Conservation (phyloP, 805 yeast genomes). For the Yarrowia divulgata region DNA sequence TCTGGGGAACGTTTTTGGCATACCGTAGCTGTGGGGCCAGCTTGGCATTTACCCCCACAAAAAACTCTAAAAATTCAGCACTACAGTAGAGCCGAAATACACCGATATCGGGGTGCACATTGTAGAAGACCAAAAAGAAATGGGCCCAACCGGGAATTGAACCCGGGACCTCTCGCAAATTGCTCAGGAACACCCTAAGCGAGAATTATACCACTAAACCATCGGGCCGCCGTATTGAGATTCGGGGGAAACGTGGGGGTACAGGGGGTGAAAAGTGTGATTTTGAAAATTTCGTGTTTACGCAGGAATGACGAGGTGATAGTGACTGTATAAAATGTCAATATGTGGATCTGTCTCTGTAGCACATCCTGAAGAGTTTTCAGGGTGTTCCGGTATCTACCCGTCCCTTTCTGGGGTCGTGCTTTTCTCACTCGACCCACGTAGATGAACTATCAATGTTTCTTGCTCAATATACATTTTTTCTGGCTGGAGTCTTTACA, state of each 20-base stretch:
- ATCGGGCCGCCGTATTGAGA: slow-evolving; percentile 9
- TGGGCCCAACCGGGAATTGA: slow-evolving; percentile 32
- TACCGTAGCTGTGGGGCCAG: no score
- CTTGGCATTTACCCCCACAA: no score
- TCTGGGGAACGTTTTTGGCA: no score
- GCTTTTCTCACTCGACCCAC: no score
- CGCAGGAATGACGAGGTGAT: background rate
- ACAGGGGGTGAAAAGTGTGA: background rate
- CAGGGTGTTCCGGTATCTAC: no score
- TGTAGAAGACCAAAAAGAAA: background rate
- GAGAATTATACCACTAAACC: slow-evolving; percentile 35
- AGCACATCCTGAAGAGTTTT: no score
- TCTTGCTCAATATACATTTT: no score
- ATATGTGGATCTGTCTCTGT: no score
- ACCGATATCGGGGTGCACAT: background rate
- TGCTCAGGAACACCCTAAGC: slow-evolving; percentile 36
- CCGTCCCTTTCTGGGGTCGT: no score
- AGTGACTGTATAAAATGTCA: background rate
- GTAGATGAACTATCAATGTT: no score
- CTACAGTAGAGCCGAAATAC: background rate
- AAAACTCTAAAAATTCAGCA: no score
- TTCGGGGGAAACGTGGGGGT: background rate
- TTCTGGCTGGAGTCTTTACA: no score
- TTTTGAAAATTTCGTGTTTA: background rate
- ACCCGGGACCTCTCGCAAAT: slow-evolving; percentile 38